phyloP scores from a whole-genome alignment of 2,329 filamentous ascomycete species.

The Alternaria solani region DNA sequence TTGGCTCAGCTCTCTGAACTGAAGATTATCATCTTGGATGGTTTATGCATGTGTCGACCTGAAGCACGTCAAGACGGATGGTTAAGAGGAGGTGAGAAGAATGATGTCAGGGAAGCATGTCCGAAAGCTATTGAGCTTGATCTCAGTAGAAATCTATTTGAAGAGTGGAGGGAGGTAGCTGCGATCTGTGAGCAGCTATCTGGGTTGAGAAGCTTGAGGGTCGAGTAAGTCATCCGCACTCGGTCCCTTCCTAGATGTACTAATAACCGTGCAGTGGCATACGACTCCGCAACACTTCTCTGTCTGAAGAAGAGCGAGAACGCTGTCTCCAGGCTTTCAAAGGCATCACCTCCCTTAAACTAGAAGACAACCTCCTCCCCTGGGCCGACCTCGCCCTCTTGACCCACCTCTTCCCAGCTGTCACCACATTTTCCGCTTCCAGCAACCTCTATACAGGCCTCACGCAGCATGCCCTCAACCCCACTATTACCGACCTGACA shows the following conservation, averaged over 20 bases:
- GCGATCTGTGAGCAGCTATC: conserved; percentile 75
- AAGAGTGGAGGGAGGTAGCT: conserved; percentile 70
- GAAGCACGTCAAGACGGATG: conserved; percentile 34
- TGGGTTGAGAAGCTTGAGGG: conserved; percentile 70
- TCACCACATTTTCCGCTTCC: conserved; percentile 60
- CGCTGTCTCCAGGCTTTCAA: conserved; percentile 41
- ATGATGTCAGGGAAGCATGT: conserved; percentile 64
- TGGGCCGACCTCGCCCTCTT: conserved; percentile 51
- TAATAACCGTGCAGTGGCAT: conserved; percentile 68
- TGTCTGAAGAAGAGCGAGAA: conserved; percentile 33
- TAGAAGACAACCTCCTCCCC: conserved; percentile 59
- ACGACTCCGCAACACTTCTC: conserved; percentile 61
- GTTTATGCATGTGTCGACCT: conserved; percentile 66
- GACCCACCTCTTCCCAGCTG: conserved; percentile 62
- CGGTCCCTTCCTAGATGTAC: conserved; percentile 1
- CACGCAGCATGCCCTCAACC: conserved; percentile 51
- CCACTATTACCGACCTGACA: conserved; percentile 68
- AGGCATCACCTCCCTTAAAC: conserved; percentile 55
- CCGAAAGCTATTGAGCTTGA: conserved; percentile 76
- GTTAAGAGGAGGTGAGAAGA: conserved; percentile 32
- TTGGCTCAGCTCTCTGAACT: conserved; percentile 81
- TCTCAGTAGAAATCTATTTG: conserved; percentile 83
- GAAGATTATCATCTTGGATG: conserved; percentile 82
- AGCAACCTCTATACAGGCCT: conserved; percentile 51
- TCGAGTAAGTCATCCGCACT: conserved; percentile 67